These are phyloP conservation scores for Santalum album DNA, from an alignment of 164 flowering plant genomes.

Conservation along the genomic window DNA sequence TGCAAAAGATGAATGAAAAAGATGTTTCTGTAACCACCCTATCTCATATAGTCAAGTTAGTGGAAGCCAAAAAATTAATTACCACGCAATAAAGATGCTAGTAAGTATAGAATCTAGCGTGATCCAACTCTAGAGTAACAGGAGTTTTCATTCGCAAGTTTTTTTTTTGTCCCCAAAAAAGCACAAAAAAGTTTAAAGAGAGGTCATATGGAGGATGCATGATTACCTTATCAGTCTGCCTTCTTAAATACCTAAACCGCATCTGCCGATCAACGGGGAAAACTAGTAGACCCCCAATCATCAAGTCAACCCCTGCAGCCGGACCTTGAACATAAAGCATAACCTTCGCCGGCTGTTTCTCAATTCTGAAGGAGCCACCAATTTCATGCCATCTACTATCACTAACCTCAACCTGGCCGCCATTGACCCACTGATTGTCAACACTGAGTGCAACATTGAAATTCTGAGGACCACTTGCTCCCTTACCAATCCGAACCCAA, in stretches of 20 bases:
- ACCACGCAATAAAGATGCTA: too few relatives aligned
- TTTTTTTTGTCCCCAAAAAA: too few relatives aligned
- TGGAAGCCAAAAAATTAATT: too few relatives aligned
- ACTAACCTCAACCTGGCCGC: slow-evolving; percentile 69
- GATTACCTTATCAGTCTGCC: slow-evolving; percentile 63
- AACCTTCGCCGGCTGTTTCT: slow-evolving; percentile 73
- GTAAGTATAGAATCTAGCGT: too few relatives aligned
- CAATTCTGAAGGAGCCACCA: slow-evolving; percentile 87
- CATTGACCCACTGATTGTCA: slow-evolving; percentile 88
- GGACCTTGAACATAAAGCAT: slow-evolving; percentile 95
- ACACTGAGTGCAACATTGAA: slow-evolving; percentile 80
- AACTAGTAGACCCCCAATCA: slow-evolving; percentile 87
- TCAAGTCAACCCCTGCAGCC: slow-evolving; percentile 75
- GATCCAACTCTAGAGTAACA: too few relatives aligned
- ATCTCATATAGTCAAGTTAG: too few relatives aligned
- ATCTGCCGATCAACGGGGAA: slow-evolving; percentile 69
- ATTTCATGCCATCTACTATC: slow-evolving; percentile 88
- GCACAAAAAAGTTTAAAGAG: too few relatives aligned
- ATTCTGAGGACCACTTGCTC: slow-evolving; percentile 57
- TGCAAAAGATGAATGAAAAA: too few relatives aligned
- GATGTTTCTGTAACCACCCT: too few relatives aligned
- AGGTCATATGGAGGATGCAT: too few relatives aligned
- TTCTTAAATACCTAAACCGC: slow-evolving; percentile 59
- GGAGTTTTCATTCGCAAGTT: too few relatives aligned
- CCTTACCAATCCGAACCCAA: slow-evolving; percentile 67